Conservation (phyloP, 306 rosid genomes). For the Mucuna pruriens region DNA sequence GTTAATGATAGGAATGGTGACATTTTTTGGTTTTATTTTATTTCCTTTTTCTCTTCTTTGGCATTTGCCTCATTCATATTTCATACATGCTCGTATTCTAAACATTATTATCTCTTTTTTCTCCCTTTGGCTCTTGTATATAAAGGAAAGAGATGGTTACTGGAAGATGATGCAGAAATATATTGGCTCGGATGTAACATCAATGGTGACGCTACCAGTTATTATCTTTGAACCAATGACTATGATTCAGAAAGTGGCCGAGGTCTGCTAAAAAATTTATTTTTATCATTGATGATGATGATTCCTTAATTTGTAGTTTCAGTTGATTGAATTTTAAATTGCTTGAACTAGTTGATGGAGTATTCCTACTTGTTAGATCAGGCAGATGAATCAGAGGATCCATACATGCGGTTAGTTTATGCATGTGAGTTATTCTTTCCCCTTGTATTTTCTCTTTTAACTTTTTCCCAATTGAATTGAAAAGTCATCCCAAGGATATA, state of each 20-base stretch:
- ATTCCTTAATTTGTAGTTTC: slow-evolving; percentile 6
- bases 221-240: slow-evolving; percentile 96
- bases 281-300: slow-evolving; percentile 10
- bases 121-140: slow-evolving; percentile 11
- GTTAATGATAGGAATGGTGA: neutral
- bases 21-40: neutral
- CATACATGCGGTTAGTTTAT: slow-evolving; percentile 75
- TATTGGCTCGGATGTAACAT: slow-evolving; percentile 83
- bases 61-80: slow-evolving; percentile 2
- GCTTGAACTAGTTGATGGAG: slow-evolving; percentile 80
- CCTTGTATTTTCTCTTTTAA: slow-evolving; percentile 18
- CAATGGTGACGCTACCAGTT: slow-evolving; percentile 92
- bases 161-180: slow-evolving; percentile 98
- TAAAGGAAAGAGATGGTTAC: slow-evolving; percentile 89
- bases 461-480: neutral
- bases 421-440: slow-evolving; percentile 61
- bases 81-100: slow-evolving; percentile 27
- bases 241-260: slow-evolving; percentile 93
- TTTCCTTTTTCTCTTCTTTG: neutral
- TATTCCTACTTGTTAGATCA: slow-evolving; percentile 80
- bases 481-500: neutral
- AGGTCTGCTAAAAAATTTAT: slow-evolving; percentile 59
- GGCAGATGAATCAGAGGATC: slow-evolving; percentile 92
- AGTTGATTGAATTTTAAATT: slow-evolving; percentile 30
- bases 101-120: neutral